A percentile compares a stretch with the other conserved stretches of the same genome.
Evolutionary conservation across 75 land plant genomes (phyloP).

Genomic region (Sequoia sempervirens): DNA sequence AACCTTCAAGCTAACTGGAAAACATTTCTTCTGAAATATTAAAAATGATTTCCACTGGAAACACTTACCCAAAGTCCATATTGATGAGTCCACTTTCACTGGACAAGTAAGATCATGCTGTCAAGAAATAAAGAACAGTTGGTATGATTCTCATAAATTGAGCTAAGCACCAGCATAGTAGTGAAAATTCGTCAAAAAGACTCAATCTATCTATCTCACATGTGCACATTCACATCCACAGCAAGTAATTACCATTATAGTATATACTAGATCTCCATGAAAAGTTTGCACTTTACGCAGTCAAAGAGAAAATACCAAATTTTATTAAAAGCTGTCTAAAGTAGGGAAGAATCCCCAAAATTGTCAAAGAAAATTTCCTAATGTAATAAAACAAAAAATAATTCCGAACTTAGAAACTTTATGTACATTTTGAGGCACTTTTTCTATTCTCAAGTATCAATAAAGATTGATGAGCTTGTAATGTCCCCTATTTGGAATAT

Average conservation of each 20-base stretch:
- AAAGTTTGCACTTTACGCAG: not conserved
- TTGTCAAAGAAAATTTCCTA: not conserved
- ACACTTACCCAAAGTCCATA: slow-evolving; percentile 89
- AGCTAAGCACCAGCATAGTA: not conserved
- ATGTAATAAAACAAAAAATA: not conserved
- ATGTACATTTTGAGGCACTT: not conserved
- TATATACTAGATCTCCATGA: not conserved
- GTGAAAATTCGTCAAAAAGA: not conserved
- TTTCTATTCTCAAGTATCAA: not conserved
- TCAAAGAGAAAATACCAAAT: not conserved
- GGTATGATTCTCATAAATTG: slow-evolving; percentile 2
- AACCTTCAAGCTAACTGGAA: not conserved
- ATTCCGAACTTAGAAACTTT: not conserved
- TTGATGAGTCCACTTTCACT: slow-evolving; percentile 89
- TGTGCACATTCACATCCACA: not conserved
- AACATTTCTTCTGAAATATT: not conserved
- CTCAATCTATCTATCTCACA: not conserved
- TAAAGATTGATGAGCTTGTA: not conserved
- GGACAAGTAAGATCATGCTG: slow-evolving; percentile 83
- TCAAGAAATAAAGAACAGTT: slow-evolving; percentile 1
- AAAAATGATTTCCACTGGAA: not conserved
- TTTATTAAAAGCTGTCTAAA: not conserved
- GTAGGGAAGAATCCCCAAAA: not conserved
- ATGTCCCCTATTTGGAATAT: no score
- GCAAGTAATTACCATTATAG: not conserved